phyloP scores from a whole-genome alignment of 768 basidiomycete genomes.

The Amanita jacksonii region DNA sequence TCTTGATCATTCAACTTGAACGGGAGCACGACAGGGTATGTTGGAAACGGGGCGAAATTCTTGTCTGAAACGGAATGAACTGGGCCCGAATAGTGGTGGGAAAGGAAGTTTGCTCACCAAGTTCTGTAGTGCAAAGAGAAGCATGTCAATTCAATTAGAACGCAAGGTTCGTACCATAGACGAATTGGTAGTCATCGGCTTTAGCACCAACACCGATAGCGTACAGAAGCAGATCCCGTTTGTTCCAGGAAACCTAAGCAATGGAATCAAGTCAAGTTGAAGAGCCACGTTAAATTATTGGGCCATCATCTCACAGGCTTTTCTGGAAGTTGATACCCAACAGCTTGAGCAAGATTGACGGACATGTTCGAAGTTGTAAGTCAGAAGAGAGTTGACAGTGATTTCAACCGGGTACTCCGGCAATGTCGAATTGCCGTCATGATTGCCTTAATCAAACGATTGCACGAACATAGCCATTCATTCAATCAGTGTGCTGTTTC shows the following conservation, averaged over 20 bases:
- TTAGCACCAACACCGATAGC: conserved; percentile 79
- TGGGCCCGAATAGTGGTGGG: background rate
- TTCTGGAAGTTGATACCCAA: conserved; percentile 45
- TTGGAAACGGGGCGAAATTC: conserved; percentile 70
- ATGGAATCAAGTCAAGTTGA: too few relatives aligned
- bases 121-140: conserved; percentile 27
- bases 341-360: conserved; percentile 47
- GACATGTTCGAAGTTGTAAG: background rate
- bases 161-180: conserved; percentile 48
- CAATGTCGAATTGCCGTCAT: background rate
- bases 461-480: too few relatives aligned
- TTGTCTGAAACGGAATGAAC: conserved; percentile 31
- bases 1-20: conserved; percentile 66
- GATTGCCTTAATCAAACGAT: too few relatives aligned
- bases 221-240: conserved; percentile 73
- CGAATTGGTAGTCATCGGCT: conserved; percentile 53
- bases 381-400: background rate
- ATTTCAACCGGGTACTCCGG: background rate
- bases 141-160: background rate
- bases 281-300: background rate
- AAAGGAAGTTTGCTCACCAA: conserved; percentile 28
- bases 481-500: too few relatives aligned
- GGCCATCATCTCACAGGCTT: conserved; percentile 36
- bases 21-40: conserved; percentile 72
- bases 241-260: conserved; percentile 76